Evolutionary conservation across 352 stramenopile species (phyloP), one percentile per base, ranked within the genome.

Genomic region (Thraustochytrium sp.): DNA sequence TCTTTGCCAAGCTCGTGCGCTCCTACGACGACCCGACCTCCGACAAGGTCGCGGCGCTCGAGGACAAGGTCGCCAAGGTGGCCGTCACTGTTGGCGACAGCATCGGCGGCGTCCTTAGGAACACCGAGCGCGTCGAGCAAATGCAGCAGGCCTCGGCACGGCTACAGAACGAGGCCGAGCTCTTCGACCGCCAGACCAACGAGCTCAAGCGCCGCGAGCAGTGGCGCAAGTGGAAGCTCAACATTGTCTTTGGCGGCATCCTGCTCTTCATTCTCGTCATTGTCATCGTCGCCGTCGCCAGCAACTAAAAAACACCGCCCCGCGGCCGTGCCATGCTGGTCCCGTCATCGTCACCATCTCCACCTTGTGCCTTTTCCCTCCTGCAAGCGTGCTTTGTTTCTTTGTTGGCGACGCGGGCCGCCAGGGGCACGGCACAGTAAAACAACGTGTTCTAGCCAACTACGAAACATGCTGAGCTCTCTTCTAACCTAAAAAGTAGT

Each of bases 171-270:
- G 76, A 77, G 61, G 84, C 82, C 8, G 29, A 46, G 13, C 48
- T 87, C 42, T 87, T 87, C 64, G 76, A 87, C 37, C 87, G 82
- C n/a, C 77, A 83, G n/a, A 84, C 82, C 5, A 61, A 76, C 59
- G 34, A 73, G 46, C 62, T 87, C n/a, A 86, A 83, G 64, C 59
- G 55, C 36, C 54, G 76, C 11, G 80, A 87, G 56, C 82, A 82
- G 76, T 87, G 85, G 85, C 87, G 86, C 76, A 87, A 87, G 42
- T 83, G 80, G 34, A 87, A 86, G 59, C 62, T 87, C 51, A 85
- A 83, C 42, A 44, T 87, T 23, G n/a, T 86, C 38, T 78, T 87
- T 46, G 63, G 53, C 21, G 80, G 46, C 38, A 72, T 87, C 46
- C 76, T 87, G 29, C 29, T 87, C 21, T 29, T 82, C 21, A 80